phyloP scores from a whole-genome alignment of 257 asterid genomes.

The Cordia subcordata region DNA sequence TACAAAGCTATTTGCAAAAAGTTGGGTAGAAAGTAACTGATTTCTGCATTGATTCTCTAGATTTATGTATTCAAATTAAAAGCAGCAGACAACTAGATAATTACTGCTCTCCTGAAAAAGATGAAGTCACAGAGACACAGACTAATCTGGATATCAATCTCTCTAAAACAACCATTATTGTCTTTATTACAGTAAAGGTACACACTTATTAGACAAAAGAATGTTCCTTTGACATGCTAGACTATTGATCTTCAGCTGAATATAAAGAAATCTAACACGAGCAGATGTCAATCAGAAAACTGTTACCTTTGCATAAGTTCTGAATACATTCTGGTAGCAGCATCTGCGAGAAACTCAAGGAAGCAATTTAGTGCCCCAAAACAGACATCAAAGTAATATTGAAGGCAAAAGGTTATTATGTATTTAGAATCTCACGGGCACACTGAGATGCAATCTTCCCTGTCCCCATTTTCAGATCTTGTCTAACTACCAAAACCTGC shows the following conservation, averaged over 20 bases:
- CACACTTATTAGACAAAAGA: no score
- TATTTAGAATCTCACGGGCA: conserved; percentile 67
- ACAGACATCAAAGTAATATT: neutral
- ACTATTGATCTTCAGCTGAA: neutral
- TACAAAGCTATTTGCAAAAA: no score
- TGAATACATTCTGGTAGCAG: conserved; percentile 91
- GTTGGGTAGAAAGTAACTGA: no score
- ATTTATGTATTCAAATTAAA: no score
- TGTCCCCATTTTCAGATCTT: conserved; percentile 90
- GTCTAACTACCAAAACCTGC: conserved; percentile 95
- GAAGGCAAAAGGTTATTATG: neutral
- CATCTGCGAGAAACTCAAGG: conserved; percentile 53
- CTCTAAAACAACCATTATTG: no score
- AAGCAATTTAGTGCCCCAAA: conserved; percentile 1
- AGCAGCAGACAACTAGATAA: no score
- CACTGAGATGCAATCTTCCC: conserved; percentile 98
- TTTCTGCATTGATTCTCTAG: no score
- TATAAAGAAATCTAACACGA: neutral
- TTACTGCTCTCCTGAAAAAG: no score
- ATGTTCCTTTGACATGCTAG: neutral
- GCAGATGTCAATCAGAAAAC: neutral
- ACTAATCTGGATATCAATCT: no score
- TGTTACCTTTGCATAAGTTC: conserved; percentile 81
- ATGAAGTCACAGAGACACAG: no score
- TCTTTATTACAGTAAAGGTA: no score